These are phyloP conservation scores for Aegilops tauschii DNA, from an alignment of 176 grass and related monocot species.

Conservation along the genomic window DNA sequence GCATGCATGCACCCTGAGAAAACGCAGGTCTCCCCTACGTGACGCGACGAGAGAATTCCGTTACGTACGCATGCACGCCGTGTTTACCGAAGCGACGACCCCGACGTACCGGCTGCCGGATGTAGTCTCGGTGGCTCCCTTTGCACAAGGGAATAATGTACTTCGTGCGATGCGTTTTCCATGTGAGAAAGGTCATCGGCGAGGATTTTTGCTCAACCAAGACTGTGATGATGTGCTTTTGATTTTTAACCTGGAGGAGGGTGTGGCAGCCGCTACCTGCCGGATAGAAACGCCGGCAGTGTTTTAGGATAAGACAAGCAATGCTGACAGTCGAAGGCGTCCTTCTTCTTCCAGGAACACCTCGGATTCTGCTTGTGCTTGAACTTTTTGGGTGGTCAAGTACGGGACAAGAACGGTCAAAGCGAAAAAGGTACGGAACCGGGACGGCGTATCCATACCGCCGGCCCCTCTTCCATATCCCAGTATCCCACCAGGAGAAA, in stretches of 20 bases:
- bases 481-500: too few species aligned
- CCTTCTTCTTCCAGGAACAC: too few species aligned
- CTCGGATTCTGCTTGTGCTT: too few species aligned
- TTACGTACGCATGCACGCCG: conserved; percentile 2
- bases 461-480: too few species aligned
- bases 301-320: neutral
- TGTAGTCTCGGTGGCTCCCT: neutral
- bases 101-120: neutral
- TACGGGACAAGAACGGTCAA: too few species aligned
- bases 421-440: too few species aligned
- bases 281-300: neutral
- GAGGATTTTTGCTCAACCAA: neutral
- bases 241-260: conserved; percentile 5
- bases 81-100: conserved; percentile 37
- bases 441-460: too few species aligned
- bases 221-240: neutral
- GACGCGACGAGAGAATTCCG: neutral
- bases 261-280: neutral
- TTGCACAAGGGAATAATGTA: neutral
- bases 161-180: neutral
- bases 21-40: neutral
- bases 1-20: neutral
- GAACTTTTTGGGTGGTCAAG: too few species aligned
- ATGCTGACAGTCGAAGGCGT: neutral
- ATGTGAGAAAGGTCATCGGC: neutral